Percentiles rank a stretch among this genome's conserved stretches.
Conservation (phyloP, 306 rosid genomes). For the Citrullus amarus region DNA sequence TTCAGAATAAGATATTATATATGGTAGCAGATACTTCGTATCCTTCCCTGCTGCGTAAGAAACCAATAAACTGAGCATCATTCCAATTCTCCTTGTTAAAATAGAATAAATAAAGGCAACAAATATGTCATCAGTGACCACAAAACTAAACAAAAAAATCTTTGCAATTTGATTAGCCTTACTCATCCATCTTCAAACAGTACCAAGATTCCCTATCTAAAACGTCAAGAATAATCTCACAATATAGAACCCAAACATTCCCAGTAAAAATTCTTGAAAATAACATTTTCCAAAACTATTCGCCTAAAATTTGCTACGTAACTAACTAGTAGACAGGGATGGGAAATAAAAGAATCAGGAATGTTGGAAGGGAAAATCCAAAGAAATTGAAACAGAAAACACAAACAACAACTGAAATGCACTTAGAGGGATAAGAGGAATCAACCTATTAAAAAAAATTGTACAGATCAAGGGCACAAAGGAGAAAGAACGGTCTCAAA, state of each 20-base stretch:
- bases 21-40: background rate
- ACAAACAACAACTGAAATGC: background rate
- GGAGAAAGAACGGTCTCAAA: background rate
- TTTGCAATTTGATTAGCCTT: background rate
- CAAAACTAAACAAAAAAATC: background rate
- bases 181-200: background rate
- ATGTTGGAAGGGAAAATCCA: background rate
- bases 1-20: background rate
- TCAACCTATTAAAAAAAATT: background rate
- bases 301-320: background rate
- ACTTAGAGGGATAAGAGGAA: background rate
- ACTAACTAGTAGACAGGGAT: background rate
- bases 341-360: background rate
- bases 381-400: background rate
- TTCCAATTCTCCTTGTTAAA: background rate
- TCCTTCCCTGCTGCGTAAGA: slow-evolving; percentile 1
- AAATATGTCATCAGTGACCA: background rate
- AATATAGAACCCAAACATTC: too few relatives aligned
- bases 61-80: background rate
- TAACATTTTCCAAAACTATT: background rate
- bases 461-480: background rate
- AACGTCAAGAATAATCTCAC: too few relatives aligned
- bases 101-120: background rate
- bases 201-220: background rate
- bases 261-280: background rate